Evolutionary conservation across 441 rosid genomes (phyloP).

Genomic region (Dalechampia spathulata): DNA sequence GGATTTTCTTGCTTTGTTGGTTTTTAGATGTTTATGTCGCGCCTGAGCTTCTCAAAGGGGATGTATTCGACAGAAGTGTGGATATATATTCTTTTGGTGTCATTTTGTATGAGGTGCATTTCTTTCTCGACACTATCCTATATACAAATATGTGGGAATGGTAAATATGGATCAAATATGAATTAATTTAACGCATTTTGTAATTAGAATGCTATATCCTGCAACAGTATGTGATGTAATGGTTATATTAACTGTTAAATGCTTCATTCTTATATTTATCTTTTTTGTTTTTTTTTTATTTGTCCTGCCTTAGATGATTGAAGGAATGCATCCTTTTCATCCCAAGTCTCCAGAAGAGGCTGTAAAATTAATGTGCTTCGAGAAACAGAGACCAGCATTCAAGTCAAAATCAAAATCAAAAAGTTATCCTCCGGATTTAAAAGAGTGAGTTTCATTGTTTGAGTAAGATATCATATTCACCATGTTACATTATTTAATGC

Average conservation of each 20-base stretch:
- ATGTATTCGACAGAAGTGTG: slow-evolving; percentile 65
- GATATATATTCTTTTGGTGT: slow-evolving; percentile 83
- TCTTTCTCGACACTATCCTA: slow-evolving; percentile 1
- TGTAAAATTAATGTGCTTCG: no score
- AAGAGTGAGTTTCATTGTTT: no score
- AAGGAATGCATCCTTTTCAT: slow-evolving; percentile 82
- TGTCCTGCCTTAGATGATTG: slow-evolving; percentile 61
- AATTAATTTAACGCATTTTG: no score
- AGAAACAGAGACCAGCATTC: no score
- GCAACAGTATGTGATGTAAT: no score
- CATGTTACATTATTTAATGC: not conserved
- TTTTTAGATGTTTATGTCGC: slow-evolving; percentile 66
- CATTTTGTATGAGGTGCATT: slow-evolving; percentile 73
- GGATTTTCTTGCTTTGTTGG: slow-evolving; percentile 16
- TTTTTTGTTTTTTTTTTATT: slow-evolving; percentile 10
- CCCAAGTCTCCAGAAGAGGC: slow-evolving; percentile 57
- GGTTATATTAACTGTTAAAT: no score
- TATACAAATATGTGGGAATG: not conserved
- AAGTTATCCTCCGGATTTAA: no score
- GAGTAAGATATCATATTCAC: not conserved
- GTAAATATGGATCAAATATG: not conserved
- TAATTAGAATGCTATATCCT: no score
- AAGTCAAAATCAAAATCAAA: no score
- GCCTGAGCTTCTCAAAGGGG: slow-evolving; percentile 75
- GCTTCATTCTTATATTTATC: no score